phyloP scores from a whole-genome alignment of 2,329 filamentous ascomycete genomes.

The Sclerotinia minor region DNA sequence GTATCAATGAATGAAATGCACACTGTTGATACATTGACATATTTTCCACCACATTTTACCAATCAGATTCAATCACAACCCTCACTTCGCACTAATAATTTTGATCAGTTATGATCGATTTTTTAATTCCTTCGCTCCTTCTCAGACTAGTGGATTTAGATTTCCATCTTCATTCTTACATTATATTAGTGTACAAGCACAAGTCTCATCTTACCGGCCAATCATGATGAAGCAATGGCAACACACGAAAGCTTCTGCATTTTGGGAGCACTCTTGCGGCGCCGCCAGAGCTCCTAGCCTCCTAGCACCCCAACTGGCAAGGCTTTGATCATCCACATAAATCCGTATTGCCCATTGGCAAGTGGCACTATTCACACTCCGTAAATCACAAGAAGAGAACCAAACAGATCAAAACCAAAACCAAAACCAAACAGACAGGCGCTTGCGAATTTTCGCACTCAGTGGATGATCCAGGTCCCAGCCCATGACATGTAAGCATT shows the following conservation, averaged over 20 bases:
- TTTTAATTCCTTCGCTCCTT: slow-evolving; percentile 6
- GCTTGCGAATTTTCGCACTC: slow-evolving; percentile 11
- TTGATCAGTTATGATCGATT: slow-evolving; percentile 11
- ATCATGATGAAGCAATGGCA: slow-evolving; percentile 4
- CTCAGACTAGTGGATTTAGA: slow-evolving; percentile 7
- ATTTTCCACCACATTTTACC: background rate
- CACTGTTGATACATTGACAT: slow-evolving; percentile 13
- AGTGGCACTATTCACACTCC: background rate
- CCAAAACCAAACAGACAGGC: slow-evolving; percentile 15
- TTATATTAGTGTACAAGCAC: slow-evolving; percentile 1
- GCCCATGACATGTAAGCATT: slow-evolving; percentile 20
- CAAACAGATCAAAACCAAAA: no score
- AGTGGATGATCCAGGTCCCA: background rate
- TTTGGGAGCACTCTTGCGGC: slow-evolving; percentile 20
- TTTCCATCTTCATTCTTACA: slow-evolving; percentile 22
- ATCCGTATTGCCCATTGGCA: slow-evolving; percentile 7
- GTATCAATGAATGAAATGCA: slow-evolving; percentile 14
- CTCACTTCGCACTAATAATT: slow-evolving; percentile 2
- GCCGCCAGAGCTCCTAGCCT: slow-evolving; percentile 10
- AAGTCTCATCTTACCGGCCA: slow-evolving; percentile 23
- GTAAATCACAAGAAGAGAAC: slow-evolving; percentile 2
- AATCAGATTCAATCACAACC: background rate
- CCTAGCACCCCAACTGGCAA: background rate
- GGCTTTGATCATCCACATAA: slow-evolving; percentile 23
- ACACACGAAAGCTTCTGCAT: slow-evolving; percentile 19